Conservation (phyloP, 2,329 filamentous ascomycete genomes). For the Alternaria infectoria region DNA sequence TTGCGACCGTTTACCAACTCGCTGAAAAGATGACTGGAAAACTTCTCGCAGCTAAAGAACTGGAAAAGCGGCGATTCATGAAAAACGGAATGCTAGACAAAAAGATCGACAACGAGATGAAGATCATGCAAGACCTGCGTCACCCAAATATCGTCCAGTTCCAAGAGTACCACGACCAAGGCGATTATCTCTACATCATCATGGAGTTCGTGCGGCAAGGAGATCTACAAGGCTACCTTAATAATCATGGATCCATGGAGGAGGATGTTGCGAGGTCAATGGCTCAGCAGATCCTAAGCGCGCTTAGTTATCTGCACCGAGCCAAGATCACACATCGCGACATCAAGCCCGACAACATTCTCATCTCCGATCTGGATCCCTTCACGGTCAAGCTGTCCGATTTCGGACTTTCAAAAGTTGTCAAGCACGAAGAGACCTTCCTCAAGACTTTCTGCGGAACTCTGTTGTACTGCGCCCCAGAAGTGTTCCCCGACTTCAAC, state of each 20-base stretch:
- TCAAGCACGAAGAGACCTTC: constrained; percentile 88
- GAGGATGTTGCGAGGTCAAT: constrained; percentile 75
- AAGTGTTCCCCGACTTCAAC: constrained; percentile 86
- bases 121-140: constrained; percentile 84
- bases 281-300: constrained; percentile 77
- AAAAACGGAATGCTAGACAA: constrained; percentile 89
- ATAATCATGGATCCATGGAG: constrained; percentile 64
- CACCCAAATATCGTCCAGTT: constrained; percentile 94
- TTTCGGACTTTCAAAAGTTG: constrained; percentile 94
- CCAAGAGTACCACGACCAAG: constrained; percentile 84
- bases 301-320: constrained; percentile 83
- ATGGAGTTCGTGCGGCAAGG: constrained; percentile 91
- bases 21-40: constrained; percentile 83
- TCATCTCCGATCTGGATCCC: constrained; percentile 75
- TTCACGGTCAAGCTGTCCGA: constrained; percentile 91
- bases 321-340: constrained; percentile 96
- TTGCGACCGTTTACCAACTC: constrained; percentile 90
- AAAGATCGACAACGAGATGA: constrained; percentile 96
- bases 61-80: constrained; percentile 91
- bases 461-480: constrained; percentile 91
- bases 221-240: constrained; percentile 78
- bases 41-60: constrained; percentile 89
- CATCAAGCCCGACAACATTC: constrained; percentile 97
- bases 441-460: constrained; percentile 97
- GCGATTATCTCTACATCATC: constrained; percentile 86